A percentile compares a stretch with the other conserved stretches of the same genome.
Evolutionary conservation across 306 rosid species (phyloP).

Genomic region (Vachellia collinsii): DNA sequence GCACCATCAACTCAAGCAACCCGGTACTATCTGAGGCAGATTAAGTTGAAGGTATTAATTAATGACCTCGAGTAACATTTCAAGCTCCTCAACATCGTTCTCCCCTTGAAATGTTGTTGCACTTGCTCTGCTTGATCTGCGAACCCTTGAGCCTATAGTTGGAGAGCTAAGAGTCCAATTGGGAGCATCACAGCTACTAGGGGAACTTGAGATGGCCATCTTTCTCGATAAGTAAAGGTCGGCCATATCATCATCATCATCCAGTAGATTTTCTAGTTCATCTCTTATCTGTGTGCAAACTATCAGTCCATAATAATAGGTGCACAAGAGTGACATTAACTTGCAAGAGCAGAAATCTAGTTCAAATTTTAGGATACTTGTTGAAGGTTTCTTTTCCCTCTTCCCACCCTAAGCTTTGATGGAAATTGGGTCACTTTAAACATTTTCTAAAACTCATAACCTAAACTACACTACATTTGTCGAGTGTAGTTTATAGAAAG

Average conservation of each 20-base stretch:
- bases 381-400: neutral
- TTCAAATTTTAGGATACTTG: neutral
- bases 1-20: constrained; percentile 10
- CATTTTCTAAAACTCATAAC: neutral
- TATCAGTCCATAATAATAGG: neutral
- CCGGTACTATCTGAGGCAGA: neutral
- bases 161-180: constrained; percentile 64
- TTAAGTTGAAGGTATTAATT: neutral
- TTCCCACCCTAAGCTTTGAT: constrained; percentile 7
- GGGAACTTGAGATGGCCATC: constrained; percentile 50
- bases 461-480: neutral
- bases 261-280: constrained; percentile 81
- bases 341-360: neutral
- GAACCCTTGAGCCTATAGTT: constrained; percentile 52
- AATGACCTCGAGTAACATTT: constrained; percentile 82
- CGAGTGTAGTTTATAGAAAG: neutral
- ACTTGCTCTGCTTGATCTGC: constrained; percentile 66
- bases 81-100: constrained; percentile 80
- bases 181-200: constrained; percentile 53
- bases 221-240: constrained; percentile 85
- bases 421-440: neutral
- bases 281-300: constrained; percentile 61
- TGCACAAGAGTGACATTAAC: neutral
- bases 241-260: constrained; percentile 83
- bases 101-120: constrained; percentile 51